Conservation (phyloP, 768 basidiomycete genomes). For the Mycena floridula region DNA sequence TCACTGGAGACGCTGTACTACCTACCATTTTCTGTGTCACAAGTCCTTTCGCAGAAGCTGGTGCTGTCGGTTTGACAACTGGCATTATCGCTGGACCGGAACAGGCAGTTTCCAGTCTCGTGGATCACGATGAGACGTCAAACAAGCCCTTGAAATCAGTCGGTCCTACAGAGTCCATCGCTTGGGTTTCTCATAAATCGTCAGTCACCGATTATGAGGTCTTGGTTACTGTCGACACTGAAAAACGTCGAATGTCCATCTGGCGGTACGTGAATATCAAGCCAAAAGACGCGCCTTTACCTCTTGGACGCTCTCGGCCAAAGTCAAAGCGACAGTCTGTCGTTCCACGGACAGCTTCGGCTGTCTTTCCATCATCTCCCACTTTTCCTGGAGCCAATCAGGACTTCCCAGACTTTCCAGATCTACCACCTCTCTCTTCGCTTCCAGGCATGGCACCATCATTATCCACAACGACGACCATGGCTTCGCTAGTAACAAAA, state of each 20-base stretch:
- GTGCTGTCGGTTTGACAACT: slow-evolving; percentile 60
- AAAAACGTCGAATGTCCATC: slow-evolving; percentile 47
- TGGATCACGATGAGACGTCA: slow-evolving; percentile 49
- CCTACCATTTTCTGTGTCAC: slow-evolving; percentile 79
- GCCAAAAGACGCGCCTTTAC: slow-evolving; percentile 47
- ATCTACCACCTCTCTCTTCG: slow-evolving; percentile 38
- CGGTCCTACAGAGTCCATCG: slow-evolving; percentile 57
- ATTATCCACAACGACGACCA: slow-evolving; percentile 44
- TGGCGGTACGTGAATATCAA: slow-evolving; percentile 72
- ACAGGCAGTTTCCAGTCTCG: slow-evolving; percentile 28
- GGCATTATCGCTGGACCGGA: slow-evolving; percentile 48
- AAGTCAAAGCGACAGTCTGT: slow-evolving; percentile 33
- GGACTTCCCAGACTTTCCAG: slow-evolving; percentile 30
- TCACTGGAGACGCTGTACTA: slow-evolving; percentile 61
- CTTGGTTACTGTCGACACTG: slow-evolving; percentile 53
- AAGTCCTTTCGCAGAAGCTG: slow-evolving; percentile 70
- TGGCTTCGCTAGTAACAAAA: slow-evolving; percentile 26
- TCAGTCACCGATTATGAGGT: slow-evolving; percentile 39
- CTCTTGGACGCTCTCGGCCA: slow-evolving; percentile 22
- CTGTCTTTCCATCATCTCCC: slow-evolving; percentile 32
- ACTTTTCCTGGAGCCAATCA: slow-evolving; percentile 25
- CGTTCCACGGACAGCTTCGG: slow-evolving; percentile 28
- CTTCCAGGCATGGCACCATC: slow-evolving; percentile 48
- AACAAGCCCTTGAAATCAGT: slow-evolving; percentile 47
- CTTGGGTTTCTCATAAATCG: slow-evolving; percentile 49